These are phyloP conservation scores for Aspergillus clavatus DNA, from an alignment of 2,329 filamentous ascomycete species.

Conservation along the genomic window DNA sequence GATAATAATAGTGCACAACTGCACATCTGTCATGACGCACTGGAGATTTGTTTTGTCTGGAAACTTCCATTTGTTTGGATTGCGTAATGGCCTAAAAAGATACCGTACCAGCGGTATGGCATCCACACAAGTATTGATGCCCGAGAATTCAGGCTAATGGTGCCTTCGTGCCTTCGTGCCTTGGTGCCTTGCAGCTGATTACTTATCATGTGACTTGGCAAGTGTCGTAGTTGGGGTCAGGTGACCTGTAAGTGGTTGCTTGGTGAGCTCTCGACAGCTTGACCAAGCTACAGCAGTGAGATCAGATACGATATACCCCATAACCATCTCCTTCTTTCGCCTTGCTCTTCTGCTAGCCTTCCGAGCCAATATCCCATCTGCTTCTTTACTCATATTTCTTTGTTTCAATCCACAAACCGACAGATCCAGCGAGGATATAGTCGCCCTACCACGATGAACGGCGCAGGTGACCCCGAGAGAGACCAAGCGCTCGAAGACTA, in stretches of 20 bases:
- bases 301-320: conserved; percentile 15
- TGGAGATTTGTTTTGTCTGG: conserved; percentile 1
- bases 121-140: no score
- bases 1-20: no score
- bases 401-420: background rate
- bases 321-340: conserved; percentile 12
- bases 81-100: conserved; percentile 23
- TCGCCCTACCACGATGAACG: conserved; percentile 31
- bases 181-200: conserved; percentile 2
- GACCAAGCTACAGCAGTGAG: conserved; percentile 19
- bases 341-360: background rate
- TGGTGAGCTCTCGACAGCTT: conserved; percentile 27
- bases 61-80: conserved; percentile 13
- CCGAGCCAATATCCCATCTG: background rate
- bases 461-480: conserved; percentile 49
- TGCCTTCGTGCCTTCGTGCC: conserved; percentile 12
- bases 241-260: conserved; percentile 5
- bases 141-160: no score
- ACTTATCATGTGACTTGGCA: conserved; percentile 7
- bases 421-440: conserved; percentile 7
- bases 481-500: conserved; percentile 70
- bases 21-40: no score
- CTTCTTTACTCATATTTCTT: conserved; percentile 1
- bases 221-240: conserved; percentile 15
- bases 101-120: no score